These are phyloP conservation scores for Parastagonospora nodorum DNA, from an alignment of 2,329 filamentous ascomycete species.

Conservation along the genomic window DNA sequence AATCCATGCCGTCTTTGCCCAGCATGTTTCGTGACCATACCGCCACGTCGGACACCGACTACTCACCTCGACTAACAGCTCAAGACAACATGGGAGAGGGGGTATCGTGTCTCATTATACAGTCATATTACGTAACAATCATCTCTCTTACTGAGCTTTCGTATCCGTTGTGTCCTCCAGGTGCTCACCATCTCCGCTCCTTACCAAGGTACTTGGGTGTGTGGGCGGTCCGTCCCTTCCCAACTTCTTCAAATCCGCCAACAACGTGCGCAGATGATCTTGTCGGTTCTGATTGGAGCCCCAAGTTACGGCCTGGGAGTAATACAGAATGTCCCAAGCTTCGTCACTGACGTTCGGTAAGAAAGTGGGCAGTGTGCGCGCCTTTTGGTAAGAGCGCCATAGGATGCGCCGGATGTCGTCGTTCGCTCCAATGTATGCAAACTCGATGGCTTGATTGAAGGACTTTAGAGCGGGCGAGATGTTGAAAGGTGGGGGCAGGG, in stretches of 20 bases:
- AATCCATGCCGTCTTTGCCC: too few relatives aligned
- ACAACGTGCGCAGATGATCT: constrained; percentile 32
- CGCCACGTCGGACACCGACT: too few relatives aligned
- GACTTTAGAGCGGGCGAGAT: constrained; percentile 36
- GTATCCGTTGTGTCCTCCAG: not conserved
- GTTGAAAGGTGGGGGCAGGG: constrained; percentile 38
- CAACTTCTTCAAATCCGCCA: constrained; percentile 36
- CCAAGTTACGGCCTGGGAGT: constrained; percentile 46
- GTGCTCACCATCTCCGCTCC: not conserved
- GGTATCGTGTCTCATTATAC: not conserved
- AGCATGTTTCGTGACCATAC: too few relatives aligned
- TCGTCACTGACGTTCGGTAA: constrained; percentile 39
- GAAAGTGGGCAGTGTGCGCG: constrained; percentile 38
- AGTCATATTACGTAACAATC: not conserved
- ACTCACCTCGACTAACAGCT: not conserved
- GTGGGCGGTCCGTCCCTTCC: constrained; percentile 44
- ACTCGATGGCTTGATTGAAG: constrained; percentile 43
- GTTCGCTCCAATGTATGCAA: constrained; percentile 44
- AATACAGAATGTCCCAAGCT: constrained; percentile 47
- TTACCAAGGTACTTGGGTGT: constrained; percentile 24
- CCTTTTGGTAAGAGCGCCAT: constrained; percentile 43
- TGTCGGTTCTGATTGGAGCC: constrained; percentile 38
- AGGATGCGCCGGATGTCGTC: constrained; percentile 42
- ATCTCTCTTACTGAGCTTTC: not conserved
- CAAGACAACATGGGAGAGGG: not conserved